These are phyloP conservation scores for thale cress (Arabidopsis thaliana) DNA, from an alignment of 345 rosid genomes.

Conservation along the genomic window TAIR10.1 NC_003075.7:9474501-9475000, in stretches of 20 bases:
- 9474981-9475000: slow-evolving; percentile 35
- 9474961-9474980: slow-evolving; percentile 40
- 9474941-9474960: slow-evolving; percentile 52
- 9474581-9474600: slow-evolving; percentile 80
- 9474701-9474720: slow-evolving; percentile 71
- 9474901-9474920: slow-evolving; percentile 57
- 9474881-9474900: slow-evolving; percentile 37
- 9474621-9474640: slow-evolving; percentile 67
- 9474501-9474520: slow-evolving; percentile 74
- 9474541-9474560: slow-evolving; percentile 77
- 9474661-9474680: slow-evolving; percentile 87
- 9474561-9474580: slow-evolving; percentile 69
- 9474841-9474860: slow-evolving; percentile 29
- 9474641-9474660: slow-evolving; percentile 60
- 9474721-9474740: slow-evolving; percentile 67
- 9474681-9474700: slow-evolving; percentile 81
- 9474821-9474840: slow-evolving; percentile 35
- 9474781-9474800: slow-evolving; percentile 94
- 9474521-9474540: slow-evolving; percentile 81
- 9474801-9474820: slow-evolving; percentile 43
- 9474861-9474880: slow-evolving; percentile 14
- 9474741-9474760: slow-evolving; percentile 86
- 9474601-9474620: slow-evolving; percentile 79
- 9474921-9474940: slow-evolving; percentile 61
- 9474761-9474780: slow-evolving; percentile 74